A percentile compares a stretch with the other conserved stretches of the same genome.
phyloP scores from a whole-genome alignment of 1,139 yeast species.

The Candida dubliniensis region DNA sequence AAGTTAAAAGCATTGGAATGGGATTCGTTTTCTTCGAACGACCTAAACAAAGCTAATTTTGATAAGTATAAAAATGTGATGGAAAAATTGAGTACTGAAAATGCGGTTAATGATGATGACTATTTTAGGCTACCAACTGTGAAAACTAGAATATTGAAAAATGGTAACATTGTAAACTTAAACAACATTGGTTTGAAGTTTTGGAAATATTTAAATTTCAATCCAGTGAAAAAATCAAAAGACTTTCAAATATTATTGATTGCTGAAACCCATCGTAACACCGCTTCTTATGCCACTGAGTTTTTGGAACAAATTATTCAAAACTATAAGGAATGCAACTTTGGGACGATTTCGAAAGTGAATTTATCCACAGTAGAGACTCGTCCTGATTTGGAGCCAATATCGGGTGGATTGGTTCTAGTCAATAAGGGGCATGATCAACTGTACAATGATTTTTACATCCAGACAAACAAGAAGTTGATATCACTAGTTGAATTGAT shows the following conservation, averaged over 20 bases:
- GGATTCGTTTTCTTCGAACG: constrained; percentile 30
- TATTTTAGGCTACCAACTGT: constrained; percentile 25
- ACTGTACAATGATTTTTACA: constrained; percentile 29
- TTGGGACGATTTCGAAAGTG: constrained; percentile 46
- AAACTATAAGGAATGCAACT: constrained; percentile 46
- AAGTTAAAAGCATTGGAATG: constrained; percentile 33
- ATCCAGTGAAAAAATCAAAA: constrained; percentile 50
- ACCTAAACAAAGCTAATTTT: constrained; percentile 22
- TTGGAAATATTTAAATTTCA: constrained; percentile 59
- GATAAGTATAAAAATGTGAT: constrained; percentile 23
- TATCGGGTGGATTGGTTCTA: constrained; percentile 36
- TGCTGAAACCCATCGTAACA: constrained; percentile 26
- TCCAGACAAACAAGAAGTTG: constrained; percentile 30
- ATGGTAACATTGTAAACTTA: constrained; percentile 34
- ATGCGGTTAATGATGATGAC: constrained; percentile 17
- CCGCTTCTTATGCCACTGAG: constrained; percentile 23
- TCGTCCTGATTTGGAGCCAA: constrained; percentile 33
- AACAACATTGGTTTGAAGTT: constrained; percentile 41
- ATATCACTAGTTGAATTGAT: constrained; percentile 35
- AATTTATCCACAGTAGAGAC: constrained; percentile 32
- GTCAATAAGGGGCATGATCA: constrained; percentile 22
- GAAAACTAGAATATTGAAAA: constrained; percentile 33
- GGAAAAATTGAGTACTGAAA: constrained; percentile 10
- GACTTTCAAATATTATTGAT: constrained; percentile 55
- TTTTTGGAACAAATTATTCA: constrained; percentile 43